Evolutionary conservation across 768 basidiomycete genomes (phyloP), one percentile per base, ranked within the genome.

Genomic region (Dioszegia hungarica): DNA sequence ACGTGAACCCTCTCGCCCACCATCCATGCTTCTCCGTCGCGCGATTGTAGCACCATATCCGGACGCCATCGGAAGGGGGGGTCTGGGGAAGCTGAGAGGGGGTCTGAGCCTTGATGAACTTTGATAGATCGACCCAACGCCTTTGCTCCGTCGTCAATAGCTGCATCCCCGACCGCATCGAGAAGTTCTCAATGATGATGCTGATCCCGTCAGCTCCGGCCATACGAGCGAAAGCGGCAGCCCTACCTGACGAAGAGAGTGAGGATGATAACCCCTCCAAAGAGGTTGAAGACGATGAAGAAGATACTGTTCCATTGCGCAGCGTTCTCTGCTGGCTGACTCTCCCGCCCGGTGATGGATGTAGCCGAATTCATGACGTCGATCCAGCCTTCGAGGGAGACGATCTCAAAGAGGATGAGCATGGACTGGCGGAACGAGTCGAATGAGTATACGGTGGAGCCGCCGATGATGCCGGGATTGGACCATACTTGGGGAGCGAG

Each of bases 371-470:
- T 78, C 87, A 95, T 87, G 47, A 92, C 94, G 70, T 93, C 90
- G n/a, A 89, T 82, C 94, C 93, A 97, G 1, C 94, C 94, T 77
- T 94, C 92, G 46, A 95, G 78, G 0, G 92, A 94, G 22, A 97
- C 90, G 63, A 94, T 91, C 77, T 98, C 94, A 67, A 95, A 97
- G 0, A 97, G 81, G 68, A 97, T 95, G 51, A 97, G 81, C 37
- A 97, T 79, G 0, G 90, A 87, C 3, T 85, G 78, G 6, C 83
- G 80, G 77, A 97, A 97, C 14, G 79, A 84, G 76, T 98, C 94
- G 70, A 97, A 98, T 2, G 86, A 87, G 78, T 91, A 97, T 0
- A 81, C 81, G 1, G 88, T 90, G 19, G 86, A 87, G 5, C 86
- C 86, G 0, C 84, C 57, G 48, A 55, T 59, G 12, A 63, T n/a